Percentiles rank a stretch among this genome's conserved stretches.
These are phyloP conservation scores for Penicillium chermesinum DNA, from an alignment of 495 filamentous ascomycete species.

Conservation along the genomic window DNA sequence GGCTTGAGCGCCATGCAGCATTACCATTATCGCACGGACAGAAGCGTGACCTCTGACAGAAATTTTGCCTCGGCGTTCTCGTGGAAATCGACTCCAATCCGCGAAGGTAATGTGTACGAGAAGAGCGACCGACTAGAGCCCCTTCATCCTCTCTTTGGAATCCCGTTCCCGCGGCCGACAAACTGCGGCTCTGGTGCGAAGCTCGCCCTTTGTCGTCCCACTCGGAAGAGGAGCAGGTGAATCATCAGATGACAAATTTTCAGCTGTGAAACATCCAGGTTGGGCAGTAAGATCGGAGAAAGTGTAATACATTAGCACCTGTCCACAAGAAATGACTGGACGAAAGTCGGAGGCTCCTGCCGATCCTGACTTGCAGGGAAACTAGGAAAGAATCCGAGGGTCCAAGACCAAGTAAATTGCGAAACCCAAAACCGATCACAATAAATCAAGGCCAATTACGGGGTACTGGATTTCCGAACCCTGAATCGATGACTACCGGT, in stretches of 20 bases:
- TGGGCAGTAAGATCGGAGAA: neutral
- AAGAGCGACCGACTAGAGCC: constrained; percentile 42
- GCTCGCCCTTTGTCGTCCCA: constrained; percentile 21
- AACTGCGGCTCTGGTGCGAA: constrained; percentile 59
- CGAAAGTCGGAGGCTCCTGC: neutral
- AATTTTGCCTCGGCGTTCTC: constrained; percentile 53
- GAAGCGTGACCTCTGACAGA: constrained; percentile 28
- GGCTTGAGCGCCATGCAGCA: constrained; percentile 81
- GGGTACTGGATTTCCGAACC: too few species aligned
- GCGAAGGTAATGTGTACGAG: constrained; percentile 44
- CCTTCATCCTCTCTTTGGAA: constrained; percentile 81
- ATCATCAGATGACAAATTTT: constrained; percentile 8
- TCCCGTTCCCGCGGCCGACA: constrained; percentile 66
- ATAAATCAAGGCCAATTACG: too few species aligned
- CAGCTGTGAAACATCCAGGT: constrained; percentile 1
- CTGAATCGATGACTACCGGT: too few species aligned
- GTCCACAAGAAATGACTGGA: neutral
- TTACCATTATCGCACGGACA: constrained; percentile 56
- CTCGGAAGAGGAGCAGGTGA: constrained; percentile 5
- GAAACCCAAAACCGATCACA: neutral
- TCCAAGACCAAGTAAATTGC: neutral
- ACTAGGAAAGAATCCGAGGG: neutral
- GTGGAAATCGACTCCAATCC: constrained; percentile 54
- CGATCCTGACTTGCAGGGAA: neutral
- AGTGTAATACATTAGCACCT: neutral